Base-by-base conservation (phyloP, 202 grass and related monocot genomes). In the Dendrocalamus latiflorus region DNA sequence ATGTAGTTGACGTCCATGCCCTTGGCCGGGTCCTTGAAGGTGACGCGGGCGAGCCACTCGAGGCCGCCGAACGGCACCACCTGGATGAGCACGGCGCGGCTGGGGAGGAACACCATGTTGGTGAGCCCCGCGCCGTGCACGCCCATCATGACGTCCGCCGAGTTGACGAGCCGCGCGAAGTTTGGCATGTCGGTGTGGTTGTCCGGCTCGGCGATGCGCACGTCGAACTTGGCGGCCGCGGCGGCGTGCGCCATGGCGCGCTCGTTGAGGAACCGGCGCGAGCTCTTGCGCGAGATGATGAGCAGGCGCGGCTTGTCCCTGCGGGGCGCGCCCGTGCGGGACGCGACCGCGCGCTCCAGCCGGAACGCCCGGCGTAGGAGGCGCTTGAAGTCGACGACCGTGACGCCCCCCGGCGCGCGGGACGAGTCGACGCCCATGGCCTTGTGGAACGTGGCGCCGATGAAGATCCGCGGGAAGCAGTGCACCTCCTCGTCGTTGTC, bases 31-130 rank as follows among this genome's bases (percentile, higher is more conserved):
- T 96, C 90, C 80, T 93, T 93, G 88, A 96, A 96, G 2, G 93
- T 96, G 43, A 90, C 90, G 24, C 86, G 42, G 10, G 88, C 62
- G 45, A 96, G 88, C 93, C 93, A 96, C 76, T 96, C 93, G 1
- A 96, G 87, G 0, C 91, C 90, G 0, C 93, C 93, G 26, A 86
- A 96, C 2, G 93, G 90, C 65, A 91, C 86, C 24, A 96, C 84
- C 76, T 96, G 93, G 12, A 96, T 75, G 15, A 96, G 68, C 72
- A 96, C 93, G 11, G 93, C 86, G 18, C 93, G 86, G 58, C 87
- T 87, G 0, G 93, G 93, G 0, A 96, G 81, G 82, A 96, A 96
- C 64, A 96, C 93, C 93, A 96, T 96, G 93, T 96, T 96, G 16
- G 93, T 87, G 2, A 96, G 78, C 16, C 93, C 93, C 1, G 90